These are phyloP conservation scores for Clavispora phyllophila DNA, from an alignment of 805 yeast genomes.

Conservation along the genomic window DNA sequence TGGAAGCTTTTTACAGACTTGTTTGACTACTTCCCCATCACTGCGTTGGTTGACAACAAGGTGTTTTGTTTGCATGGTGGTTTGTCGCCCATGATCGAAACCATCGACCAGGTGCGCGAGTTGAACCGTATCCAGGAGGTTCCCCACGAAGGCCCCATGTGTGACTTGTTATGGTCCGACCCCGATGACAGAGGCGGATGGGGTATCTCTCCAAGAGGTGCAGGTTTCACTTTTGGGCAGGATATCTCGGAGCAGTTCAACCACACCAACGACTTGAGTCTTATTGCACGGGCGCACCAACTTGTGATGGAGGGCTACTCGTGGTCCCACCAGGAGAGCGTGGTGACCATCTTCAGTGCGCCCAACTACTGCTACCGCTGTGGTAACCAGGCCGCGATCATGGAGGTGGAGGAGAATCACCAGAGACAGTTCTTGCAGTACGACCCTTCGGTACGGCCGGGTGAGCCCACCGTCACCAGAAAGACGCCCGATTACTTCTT, in stretches of 20 bases:
- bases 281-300: conserved; percentile 94
- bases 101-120: conserved; percentile 87
- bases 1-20: conserved; percentile 91
- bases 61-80: conserved; percentile 95
- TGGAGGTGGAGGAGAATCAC: conserved; percentile 95
- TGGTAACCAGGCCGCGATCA: conserved; percentile 96
- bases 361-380: conserved; percentile 97
- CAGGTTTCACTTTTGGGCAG: conserved; percentile 97
- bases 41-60: conserved; percentile 87
- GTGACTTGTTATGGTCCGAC: conserved; percentile 94
- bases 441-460: conserved; percentile 95
- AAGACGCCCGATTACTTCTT: conserved; percentile 96
- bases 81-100: conserved; percentile 88
- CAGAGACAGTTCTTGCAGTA: conserved; percentile 89
- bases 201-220: conserved; percentile 98
- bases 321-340: conserved; percentile 92
- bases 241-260: conserved; percentile 92
- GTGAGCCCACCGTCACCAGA: conserved; percentile 95
- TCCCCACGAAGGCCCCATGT: conserved; percentile 97
- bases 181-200: conserved; percentile 98
- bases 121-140: conserved; percentile 91
- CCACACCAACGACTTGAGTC: conserved; percentile 77
- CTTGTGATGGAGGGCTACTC: conserved; percentile 96
- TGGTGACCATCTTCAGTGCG: conserved; percentile 90
- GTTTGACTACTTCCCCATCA: conserved; percentile 89